A percentile compares a stretch with the other conserved stretches of the same genome.
Evolutionary conservation across 2,329 filamentous ascomycete genomes (phyloP).

Genomic region (Fusarium compactum): DNA sequence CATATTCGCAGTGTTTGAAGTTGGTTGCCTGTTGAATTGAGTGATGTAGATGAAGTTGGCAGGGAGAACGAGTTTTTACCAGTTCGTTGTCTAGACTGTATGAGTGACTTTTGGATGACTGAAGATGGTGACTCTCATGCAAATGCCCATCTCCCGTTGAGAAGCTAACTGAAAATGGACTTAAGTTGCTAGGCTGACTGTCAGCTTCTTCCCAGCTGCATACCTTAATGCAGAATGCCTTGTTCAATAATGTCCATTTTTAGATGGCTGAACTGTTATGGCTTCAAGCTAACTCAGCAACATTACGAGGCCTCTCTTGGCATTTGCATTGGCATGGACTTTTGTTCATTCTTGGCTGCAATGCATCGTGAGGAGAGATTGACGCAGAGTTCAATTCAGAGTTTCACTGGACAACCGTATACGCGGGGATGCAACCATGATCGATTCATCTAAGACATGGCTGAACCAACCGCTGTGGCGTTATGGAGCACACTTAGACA

Average conservation of each 20-base stretch:
- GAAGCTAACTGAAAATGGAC: neutral
- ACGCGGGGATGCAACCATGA: neutral
- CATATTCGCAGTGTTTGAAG: neutral
- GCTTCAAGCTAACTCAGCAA: neutral
- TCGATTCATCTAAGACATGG: neutral
- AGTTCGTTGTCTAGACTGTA: neutral
- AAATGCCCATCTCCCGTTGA: neutral
- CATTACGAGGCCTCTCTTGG: neutral
- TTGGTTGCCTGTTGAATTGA: neutral
- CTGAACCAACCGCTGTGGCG: constrained; percentile 3
- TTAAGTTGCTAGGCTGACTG: neutral
- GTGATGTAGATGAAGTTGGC: neutral
- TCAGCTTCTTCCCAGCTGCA: neutral
- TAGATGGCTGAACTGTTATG: neutral
- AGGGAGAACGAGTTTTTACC: neutral
- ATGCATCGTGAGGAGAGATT: neutral
- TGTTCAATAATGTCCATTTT: neutral
- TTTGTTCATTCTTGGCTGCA: neutral
- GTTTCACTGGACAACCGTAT: neutral
- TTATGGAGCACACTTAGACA: neutral
- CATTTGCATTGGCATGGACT: neutral
- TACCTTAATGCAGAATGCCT: neutral
- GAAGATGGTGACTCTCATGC: neutral
- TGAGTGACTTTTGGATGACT: neutral
- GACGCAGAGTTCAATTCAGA: neutral